These are phyloP conservation scores for Platanus orientalis DNA, from an alignment of 164 flowering plant species.

Conservation along the genomic window DNA sequence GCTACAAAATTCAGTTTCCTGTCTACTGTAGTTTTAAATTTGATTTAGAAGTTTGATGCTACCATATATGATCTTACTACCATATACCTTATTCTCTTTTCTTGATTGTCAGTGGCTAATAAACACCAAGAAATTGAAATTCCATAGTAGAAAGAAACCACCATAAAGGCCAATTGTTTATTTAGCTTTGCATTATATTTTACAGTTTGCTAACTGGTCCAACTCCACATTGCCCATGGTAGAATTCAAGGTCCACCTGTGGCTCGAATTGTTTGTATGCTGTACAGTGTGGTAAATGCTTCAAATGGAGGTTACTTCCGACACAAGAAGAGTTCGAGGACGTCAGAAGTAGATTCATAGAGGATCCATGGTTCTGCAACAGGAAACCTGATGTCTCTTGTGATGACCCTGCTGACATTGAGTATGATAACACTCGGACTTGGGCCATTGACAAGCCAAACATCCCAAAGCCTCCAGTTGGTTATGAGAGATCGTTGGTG, in stretches of 20 bases:
- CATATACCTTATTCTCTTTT: too few species aligned
- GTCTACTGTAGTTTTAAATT: not conserved
- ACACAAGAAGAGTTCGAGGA: slow-evolving; percentile 69
- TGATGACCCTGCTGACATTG: slow-evolving; percentile 68
- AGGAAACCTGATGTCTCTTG: slow-evolving; percentile 48
- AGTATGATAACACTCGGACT: slow-evolving; percentile 50
- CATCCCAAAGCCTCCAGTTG: slow-evolving; percentile 65
- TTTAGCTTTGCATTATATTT: not conserved
- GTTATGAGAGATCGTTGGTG: slow-evolving; percentile 56
- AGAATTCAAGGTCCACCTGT: slow-evolving; percentile 7
- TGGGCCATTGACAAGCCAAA: slow-evolving; percentile 83
- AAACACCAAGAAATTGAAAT: too few species aligned
- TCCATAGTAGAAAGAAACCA: not conserved
- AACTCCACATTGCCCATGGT: not conserved
- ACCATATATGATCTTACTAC: not conserved
- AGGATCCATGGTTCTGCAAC: slow-evolving; percentile 53
- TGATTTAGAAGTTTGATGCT: not conserved
- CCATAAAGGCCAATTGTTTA: not conserved
- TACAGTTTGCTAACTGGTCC: not conserved
- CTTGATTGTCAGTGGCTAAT: not conserved
- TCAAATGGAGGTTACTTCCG: slow-evolving; percentile 70
- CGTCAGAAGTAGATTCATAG: slow-evolving; percentile 45
- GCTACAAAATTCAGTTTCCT: too few species aligned
- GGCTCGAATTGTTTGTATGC: slow-evolving; percentile 37
- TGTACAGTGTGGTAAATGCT: slow-evolving; percentile 67